phyloP scores from a whole-genome alignment of 208 protist species.

The Trypanosoma lewisi region DNA sequence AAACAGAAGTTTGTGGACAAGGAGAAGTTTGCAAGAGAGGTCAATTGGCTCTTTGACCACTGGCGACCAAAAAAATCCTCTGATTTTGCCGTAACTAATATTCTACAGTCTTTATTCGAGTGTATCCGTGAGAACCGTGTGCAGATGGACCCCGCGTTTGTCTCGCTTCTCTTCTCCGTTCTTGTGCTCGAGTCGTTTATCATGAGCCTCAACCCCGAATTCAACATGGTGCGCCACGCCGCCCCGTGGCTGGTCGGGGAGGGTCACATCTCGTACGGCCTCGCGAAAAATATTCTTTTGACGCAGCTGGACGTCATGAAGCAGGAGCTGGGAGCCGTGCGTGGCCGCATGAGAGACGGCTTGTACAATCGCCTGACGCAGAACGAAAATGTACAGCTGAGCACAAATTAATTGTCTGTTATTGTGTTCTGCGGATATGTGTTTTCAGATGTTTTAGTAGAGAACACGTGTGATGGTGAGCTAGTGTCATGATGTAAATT shows the following conservation, averaged over 20 bases:
- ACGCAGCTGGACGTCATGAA: constrained; percentile 57
- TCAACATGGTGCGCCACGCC: constrained; percentile 89
- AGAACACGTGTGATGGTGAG: no score
- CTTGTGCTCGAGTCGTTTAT: constrained; percentile 91
- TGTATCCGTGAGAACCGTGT: constrained; percentile 72
- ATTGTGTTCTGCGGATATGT: not conserved
- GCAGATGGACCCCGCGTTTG: constrained; percentile 88
- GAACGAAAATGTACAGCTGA: constrained; percentile 47
- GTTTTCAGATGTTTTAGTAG: not conserved
- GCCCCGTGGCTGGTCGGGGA: constrained; percentile 88
- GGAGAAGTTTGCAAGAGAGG: constrained; percentile 49
- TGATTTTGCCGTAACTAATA: constrained; percentile 73
- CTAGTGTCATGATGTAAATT: no score
- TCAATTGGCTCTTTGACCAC: constrained; percentile 60
- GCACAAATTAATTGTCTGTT: not conserved
- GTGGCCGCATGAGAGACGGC: constrained; percentile 57
- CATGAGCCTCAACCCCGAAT: constrained; percentile 90
- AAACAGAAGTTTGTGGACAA: constrained; percentile 54
- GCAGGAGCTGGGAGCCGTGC: constrained; percentile 52
- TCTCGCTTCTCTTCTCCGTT: constrained; percentile 88
- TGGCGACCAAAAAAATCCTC: constrained; percentile 71
- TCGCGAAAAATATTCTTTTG: constrained; percentile 81
- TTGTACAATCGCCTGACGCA: constrained; percentile 40
- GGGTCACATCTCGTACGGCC: constrained; percentile 76
- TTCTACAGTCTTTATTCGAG: constrained; percentile 86